Percentiles rank a stretch among this genome's conserved stretches.
Conservation (phyloP, 2,329 filamentous ascomycete genomes). For the Cytospora chrysosperma region DNA sequence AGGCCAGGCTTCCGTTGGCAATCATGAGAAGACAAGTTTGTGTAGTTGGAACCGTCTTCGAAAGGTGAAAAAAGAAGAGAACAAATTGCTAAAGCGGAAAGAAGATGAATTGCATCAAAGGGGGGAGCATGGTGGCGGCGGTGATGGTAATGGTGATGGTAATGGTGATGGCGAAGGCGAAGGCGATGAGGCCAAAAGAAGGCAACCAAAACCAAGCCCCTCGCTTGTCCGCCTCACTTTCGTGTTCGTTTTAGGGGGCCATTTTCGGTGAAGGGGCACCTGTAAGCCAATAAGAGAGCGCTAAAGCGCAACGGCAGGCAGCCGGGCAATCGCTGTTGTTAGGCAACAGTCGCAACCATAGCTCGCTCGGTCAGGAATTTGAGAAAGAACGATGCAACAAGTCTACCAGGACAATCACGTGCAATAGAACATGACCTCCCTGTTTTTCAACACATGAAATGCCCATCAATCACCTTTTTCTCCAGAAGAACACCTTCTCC, state of each 20-base stretch:
- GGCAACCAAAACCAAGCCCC: conserved; percentile 18
- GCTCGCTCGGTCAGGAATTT: not conserved
- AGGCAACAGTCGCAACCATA: not conserved
- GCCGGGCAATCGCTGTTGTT: not conserved
- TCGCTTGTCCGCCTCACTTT: conserved; percentile 20
- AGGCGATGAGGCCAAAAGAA: not conserved
- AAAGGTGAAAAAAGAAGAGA: not conserved
- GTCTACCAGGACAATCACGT: conserved; percentile 6
- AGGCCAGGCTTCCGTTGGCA: not conserved
- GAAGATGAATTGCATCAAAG: no score
- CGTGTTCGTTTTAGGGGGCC: not conserved
- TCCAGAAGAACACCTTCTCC: not conserved
- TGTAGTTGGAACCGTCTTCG: not conserved
- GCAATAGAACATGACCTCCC: not conserved
- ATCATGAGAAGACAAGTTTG: conserved; percentile 3
- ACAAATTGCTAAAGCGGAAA: not conserved
- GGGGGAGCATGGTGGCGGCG: not conserved
- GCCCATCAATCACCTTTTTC: not conserved
- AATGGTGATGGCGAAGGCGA: no score
- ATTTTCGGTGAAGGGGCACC: conserved; percentile 3
- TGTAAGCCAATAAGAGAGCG: conserved; percentile 12
- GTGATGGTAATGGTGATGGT: not conserved
- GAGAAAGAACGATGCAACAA: not conserved
- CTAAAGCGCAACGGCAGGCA: conserved; percentile 1
- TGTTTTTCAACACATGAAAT: not conserved